Evolutionary conservation across 1,284 basidiomycete species (phyloP), one percentile per base, ranked within the genome.

Genomic region (Phellinidium pouzarii): DNA sequence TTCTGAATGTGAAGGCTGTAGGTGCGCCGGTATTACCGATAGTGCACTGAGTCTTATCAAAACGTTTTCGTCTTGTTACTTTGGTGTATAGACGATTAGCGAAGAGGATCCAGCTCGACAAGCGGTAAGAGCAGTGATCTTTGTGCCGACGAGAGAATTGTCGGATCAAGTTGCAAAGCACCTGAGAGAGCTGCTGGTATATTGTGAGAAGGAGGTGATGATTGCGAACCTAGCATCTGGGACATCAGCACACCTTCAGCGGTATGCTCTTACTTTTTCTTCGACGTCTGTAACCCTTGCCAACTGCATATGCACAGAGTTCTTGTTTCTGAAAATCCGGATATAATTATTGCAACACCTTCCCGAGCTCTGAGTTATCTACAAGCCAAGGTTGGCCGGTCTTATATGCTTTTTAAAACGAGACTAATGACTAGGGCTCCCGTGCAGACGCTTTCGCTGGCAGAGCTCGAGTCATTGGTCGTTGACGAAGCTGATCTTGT

Each of bases 401-500:
- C 19, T 19, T 9, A 2, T 20, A 40, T 20, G 50, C 20, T 9
- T 19, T 43, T 12, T 50, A 20, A 27, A 49, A 27, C 31, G 26
- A 20, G 36, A 23, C 44, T 17, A 38, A 6, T 25, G 4, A 31
- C 44, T 55, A 20, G 57, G 38, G 1, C 9, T 27, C 25, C 26
- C 37, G 44, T 27, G 1, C 25, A 89, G 83, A 68, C 77, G 1
- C 68, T 94, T 3, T 75, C 74, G 2, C 67, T 90, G 0, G 64
- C 73, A 22, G 74, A 71, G 0, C 73, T 99, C 22, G 87, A 94
- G 52, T 89, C 90, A 14, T 80, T 99, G 12, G 91, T 96, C 19
- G 93, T 99, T 56, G 96, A 99, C 67, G 96, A 99, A 71, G 96
- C 96, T 9, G 96, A 99, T 66, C 80, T 99, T 25, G 91, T 99